These are phyloP conservation scores for Corrigiola litoralis DNA, from an alignment of 179 eudicot genomes.

Conservation along the genomic window DNA sequence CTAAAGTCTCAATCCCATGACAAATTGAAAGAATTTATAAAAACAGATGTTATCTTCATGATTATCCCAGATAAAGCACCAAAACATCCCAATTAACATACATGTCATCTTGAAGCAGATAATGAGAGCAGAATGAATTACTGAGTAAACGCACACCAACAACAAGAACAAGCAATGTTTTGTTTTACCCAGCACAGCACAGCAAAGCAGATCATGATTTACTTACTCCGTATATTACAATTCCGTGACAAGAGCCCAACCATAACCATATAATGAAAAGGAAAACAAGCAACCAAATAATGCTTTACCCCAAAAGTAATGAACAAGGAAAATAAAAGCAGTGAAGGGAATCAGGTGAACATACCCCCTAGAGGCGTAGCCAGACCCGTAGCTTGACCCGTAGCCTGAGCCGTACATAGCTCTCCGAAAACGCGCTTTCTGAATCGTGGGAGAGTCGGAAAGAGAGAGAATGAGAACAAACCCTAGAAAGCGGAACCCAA, in stretches of 20 bases:
- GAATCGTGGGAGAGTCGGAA: not conserved
- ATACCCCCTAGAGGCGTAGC: slow-evolving; percentile 34
- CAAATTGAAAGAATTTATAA: not conserved
- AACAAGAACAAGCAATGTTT: too few species aligned
- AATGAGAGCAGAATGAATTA: not conserved
- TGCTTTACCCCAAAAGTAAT: not conserved
- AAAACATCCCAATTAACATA: not conserved
- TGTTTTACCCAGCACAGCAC: too few species aligned
- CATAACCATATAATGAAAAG: too few species aligned
- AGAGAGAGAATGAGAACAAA: not conserved
- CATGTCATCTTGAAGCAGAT: not conserved
- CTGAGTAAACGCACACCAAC: too few species aligned
- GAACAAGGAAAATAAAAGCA: not conserved
- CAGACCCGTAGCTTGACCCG: slow-evolving; percentile 16
- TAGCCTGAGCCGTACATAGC: slow-evolving; percentile 31
- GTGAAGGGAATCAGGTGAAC: not conserved
- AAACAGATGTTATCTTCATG: not conserved
- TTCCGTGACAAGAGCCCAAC: too few species aligned
- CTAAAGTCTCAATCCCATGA: slow-evolving; percentile 22
- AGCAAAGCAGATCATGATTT: too few species aligned
- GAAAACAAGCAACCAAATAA: too few species aligned
- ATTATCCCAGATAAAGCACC: not conserved
- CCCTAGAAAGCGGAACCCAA: not conserved
- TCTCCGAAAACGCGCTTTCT: not conserved
- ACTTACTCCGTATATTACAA: too few species aligned